Conservation (phyloP, 31 red algal genomes). For the Odonthalia washingtoniensis region DNA sequence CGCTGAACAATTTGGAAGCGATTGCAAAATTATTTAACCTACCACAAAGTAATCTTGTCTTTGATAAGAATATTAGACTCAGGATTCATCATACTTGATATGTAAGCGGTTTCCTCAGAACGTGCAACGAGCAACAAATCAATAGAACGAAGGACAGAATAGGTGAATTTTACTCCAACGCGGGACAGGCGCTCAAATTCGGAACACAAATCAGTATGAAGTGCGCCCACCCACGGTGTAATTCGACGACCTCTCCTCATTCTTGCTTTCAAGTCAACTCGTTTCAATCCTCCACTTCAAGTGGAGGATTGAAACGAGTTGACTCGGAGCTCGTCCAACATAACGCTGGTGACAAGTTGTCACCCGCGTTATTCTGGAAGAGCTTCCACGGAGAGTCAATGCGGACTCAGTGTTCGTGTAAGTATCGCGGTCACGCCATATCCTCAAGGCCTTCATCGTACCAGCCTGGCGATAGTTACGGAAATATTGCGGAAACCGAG, state of each 20-base stretch:
- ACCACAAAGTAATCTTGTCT: neutral
- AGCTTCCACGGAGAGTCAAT: neutral
- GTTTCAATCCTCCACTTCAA: neutral
- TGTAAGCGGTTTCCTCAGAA: neutral
- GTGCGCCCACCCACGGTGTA: slow-evolving; percentile 5
- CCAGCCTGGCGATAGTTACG: too few species aligned
- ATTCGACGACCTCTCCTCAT: neutral
- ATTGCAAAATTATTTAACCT: neutral
- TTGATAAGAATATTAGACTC: neutral
- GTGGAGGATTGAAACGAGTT: too few species aligned
- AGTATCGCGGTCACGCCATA: neutral
- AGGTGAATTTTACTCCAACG: slow-evolving; percentile 9
- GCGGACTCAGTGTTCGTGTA: neutral
- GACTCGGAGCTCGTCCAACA: too few species aligned
- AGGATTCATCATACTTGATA: neutral
- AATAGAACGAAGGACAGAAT: neutral
- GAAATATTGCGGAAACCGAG: too few species aligned
- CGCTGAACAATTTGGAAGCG: neutral
- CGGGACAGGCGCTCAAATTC: slow-evolving; percentile 17
- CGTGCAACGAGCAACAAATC: neutral
- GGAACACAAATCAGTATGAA: neutral
- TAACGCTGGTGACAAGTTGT: too few species aligned
- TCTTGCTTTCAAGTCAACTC: slow-evolving; percentile 4
- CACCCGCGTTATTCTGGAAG: neutral
- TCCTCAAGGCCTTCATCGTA: neutral